Evolutionary conservation across 805 yeast genomes (phyloP).

Genomic region (Tetrapisispora taiwanensis): DNA sequence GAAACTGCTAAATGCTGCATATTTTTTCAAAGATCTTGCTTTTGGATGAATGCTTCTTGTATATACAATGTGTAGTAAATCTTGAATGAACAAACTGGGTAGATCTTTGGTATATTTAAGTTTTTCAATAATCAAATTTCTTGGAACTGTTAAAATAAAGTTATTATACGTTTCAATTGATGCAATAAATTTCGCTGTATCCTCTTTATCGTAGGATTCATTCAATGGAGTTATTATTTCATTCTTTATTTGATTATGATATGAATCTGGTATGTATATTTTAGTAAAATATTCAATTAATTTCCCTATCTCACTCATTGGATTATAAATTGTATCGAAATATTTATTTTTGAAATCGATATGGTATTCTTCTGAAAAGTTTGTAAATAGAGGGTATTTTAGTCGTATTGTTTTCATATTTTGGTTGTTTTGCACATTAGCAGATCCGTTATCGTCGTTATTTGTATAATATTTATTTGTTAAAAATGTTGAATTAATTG

Average conservation of each 20-base stretch:
- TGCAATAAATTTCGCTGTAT: slow-evolving; percentile 23
- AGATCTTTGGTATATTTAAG: slow-evolving; percentile 25
- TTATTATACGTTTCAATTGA: slow-evolving; percentile 37
- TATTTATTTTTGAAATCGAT: slow-evolving; percentile 13
- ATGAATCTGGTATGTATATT: slow-evolving; percentile 18
- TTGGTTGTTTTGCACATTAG: not conserved
- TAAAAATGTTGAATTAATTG: slow-evolving; percentile 9
- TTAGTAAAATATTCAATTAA: slow-evolving; percentile 20
- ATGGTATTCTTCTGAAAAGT: slow-evolving; percentile 20
- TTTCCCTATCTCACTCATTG: slow-evolving; percentile 28
- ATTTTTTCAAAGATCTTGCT: slow-evolving; percentile 50
- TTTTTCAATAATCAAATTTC: slow-evolving; percentile 25
- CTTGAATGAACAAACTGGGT: slow-evolving; percentile 37
- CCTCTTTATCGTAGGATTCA: slow-evolving; percentile 18
- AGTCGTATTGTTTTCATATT: slow-evolving; percentile 8
- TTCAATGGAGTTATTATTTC: slow-evolving; percentile 16
- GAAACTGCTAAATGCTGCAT: slow-evolving; percentile 79
- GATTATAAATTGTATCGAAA: slow-evolving; percentile 15
- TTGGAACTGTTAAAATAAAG: slow-evolving; percentile 30
- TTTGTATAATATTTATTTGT: slow-evolving; percentile 7
- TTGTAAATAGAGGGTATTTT: slow-evolving; percentile 15
- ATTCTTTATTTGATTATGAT: slow-evolving; percentile 5
- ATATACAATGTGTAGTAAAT: slow-evolving; percentile 62
- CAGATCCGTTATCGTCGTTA: not conserved
- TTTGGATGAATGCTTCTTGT: slow-evolving; percentile 71